A percentile compares a stretch with the other conserved stretches of the same genome.
Evolutionary conservation across 371 early-diverging fungal species (phyloP).

Genomic region (Saksenaea vasiformis): DNA sequence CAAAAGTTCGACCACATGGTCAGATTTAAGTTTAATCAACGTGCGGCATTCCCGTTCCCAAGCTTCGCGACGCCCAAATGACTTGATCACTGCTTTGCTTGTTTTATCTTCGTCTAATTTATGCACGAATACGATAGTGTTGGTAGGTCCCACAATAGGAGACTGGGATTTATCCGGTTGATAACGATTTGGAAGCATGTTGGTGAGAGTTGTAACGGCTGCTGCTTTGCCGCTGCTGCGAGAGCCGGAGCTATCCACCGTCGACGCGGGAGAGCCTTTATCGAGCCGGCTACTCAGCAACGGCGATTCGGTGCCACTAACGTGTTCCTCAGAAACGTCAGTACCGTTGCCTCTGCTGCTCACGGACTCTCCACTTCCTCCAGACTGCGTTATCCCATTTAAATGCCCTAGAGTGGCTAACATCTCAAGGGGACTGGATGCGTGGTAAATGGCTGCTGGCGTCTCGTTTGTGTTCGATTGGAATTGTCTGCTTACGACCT

Average conservation of each 20-base stretch:
- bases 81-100: constrained; percentile 29
- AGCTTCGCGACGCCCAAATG: constrained; percentile 50
- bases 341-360: not conserved
- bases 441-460: constrained; percentile 21
- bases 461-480: not conserved
- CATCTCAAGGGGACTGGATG: constrained; percentile 43
- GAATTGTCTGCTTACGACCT: not conserved
- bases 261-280: too few relatives aligned
- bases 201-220: constrained; percentile 13
- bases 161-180: constrained; percentile 22
- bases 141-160: constrained; percentile 48
- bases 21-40: constrained; percentile 38
- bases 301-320: not conserved
- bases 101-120: constrained; percentile 4
- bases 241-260: too few relatives aligned
- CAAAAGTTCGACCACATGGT: constrained; percentile 38
- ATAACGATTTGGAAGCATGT: constrained; percentile 40
- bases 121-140: constrained; percentile 38
- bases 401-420: constrained; percentile 35
- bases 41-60: constrained; percentile 55
- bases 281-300: not conserved
- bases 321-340: not conserved
- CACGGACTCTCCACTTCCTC: not conserved
- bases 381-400: not conserved
- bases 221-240: too few relatives aligned